A percentile compares a stretch with the other conserved stretches of the same genome.
Evolutionary conservation across 495 filamentous ascomycete species (phyloP).

Genomic region (Chaetomium cochliodes): DNA sequence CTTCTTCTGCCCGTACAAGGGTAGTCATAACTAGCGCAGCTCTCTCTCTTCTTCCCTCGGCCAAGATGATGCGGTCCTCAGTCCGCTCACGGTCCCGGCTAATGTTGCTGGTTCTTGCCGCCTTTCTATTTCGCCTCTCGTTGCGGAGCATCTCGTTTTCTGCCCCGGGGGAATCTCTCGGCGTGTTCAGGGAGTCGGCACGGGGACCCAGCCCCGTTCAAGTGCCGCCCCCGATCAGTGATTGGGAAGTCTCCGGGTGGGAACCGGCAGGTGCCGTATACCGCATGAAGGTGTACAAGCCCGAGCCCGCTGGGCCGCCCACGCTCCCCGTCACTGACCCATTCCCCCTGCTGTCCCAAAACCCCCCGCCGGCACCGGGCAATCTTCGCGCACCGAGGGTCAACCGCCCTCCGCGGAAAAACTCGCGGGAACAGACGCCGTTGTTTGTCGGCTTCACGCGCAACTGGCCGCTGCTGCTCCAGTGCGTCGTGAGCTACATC

Average conservation of each 20-base stretch:
- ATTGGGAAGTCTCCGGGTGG: slow-evolving; percentile 26
- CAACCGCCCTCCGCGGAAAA: slow-evolving; percentile 40
- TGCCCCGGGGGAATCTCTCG: not conserved
- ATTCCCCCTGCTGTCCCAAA: slow-evolving; percentile 28
- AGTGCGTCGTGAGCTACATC: slow-evolving; percentile 58
- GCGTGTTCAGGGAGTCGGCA: not conserved
- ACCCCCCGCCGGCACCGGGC: slow-evolving; percentile 18
- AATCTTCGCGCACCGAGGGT: slow-evolving; percentile 33
- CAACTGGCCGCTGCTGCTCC: slow-evolving; percentile 58
- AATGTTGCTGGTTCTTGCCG: slow-evolving; percentile 12
- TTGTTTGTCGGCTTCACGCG: slow-evolving; percentile 60
- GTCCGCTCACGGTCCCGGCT: slow-evolving; percentile 23
- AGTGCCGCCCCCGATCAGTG: slow-evolving; percentile 14
- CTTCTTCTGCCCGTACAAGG: no score
- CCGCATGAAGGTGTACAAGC: slow-evolving; percentile 24
- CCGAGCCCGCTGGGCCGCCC: slow-evolving; percentile 22
- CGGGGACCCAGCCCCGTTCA: slow-evolving; percentile 8
- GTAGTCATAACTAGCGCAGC: no score
- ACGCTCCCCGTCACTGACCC: slow-evolving; percentile 27
- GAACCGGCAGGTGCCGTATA: slow-evolving; percentile 13
- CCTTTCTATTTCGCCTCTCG: slow-evolving; percentile 13
- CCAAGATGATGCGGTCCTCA: slow-evolving; percentile 18
- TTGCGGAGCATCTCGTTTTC: slow-evolving; percentile 9
- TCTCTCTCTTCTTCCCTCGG: not conserved
- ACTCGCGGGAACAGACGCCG: slow-evolving; percentile 47